Base-by-base conservation (phyloP, 176 grass and related monocot species). In the Puya raimondii region DNA sequence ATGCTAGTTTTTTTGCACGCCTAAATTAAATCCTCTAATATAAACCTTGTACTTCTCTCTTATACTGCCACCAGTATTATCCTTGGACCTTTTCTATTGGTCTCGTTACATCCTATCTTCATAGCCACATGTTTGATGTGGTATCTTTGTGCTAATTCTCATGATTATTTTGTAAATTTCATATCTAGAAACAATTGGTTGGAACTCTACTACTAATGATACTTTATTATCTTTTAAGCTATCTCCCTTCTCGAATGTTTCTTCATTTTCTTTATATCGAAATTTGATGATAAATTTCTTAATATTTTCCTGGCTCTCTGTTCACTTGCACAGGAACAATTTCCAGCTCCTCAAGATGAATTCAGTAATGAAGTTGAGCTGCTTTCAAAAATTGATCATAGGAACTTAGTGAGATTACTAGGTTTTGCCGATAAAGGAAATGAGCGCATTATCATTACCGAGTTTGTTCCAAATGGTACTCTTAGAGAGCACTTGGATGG, bases 381-480 rank as follows among this genome's bases (percentile, higher is more conserved):
- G 82, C 95, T 99, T 73, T 69, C 95, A 51, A 93, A 99, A 79
- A 91, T 99, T 82, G 95, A 99, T 70, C 95, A 99, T 49, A 84
- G 87, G n/a, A 99, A 85, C 75, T 87, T 99, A 70, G 95, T 99
- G 82, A 99, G 87, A 53, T 82, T 99, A 74, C 83, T 99, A 78
- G 95, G 95, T 51, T 91, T 71, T 51, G 78, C 79, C 51, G 87
- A 88, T 58, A 99, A 84, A 94, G 95, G 90, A 91, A 82, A 93
- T 76, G 95, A 99, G 68, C 90, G 90, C 71, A 94, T 99, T 73
- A 85, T 99, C 72, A 88, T 99, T 69, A 93, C 90, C 23, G 95
- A 99, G 68, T 99, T 74, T 78, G 87, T 93, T 78, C 76, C 95
- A 80, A 99, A 99, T 88, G 90, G 95, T 48, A 99, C 95, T 69